Conservation (phyloP, 176 grass and related monocot genomes). For the Poa annua region DNA sequence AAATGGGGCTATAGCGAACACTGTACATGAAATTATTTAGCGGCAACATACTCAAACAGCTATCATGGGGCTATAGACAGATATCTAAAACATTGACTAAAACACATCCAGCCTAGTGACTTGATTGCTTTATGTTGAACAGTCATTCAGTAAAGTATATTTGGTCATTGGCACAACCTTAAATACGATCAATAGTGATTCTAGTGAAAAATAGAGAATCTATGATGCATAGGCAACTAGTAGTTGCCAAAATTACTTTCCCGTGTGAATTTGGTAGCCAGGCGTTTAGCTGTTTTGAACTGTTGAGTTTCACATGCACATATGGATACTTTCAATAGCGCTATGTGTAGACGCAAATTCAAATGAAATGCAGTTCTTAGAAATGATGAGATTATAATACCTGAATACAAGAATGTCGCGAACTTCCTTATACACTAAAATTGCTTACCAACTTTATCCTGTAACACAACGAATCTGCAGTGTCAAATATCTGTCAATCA, state of each 20-base stretch:
- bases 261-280: neutral
- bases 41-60: no score
- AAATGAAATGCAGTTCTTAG: neutral
- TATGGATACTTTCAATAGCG: neutral
- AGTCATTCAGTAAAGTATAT: neutral
- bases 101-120: neutral
- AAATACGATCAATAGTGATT: conserved; percentile 9
- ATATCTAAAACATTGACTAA: neutral
- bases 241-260: neutral
- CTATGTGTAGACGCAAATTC: neutral
- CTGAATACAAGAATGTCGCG: conserved; percentile 42
- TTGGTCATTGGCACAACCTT: neutral
- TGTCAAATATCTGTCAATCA: conserved; percentile 46
- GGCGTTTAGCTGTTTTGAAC: neutral
- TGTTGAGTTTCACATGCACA: neutral
- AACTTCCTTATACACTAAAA: conserved; percentile 38
- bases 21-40: no score
- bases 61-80: no score
- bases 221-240: neutral
- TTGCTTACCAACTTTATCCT: conserved; percentile 99
- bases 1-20: no score
- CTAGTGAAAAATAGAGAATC: neutral
- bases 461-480: conserved; percentile 44
- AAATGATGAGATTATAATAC: conserved; percentile 25
- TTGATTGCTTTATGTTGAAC: conserved; percentile 13